Conservation (phyloP, 2,329 filamentous ascomycete species). For the Furcasterigmium sp. region DNA sequence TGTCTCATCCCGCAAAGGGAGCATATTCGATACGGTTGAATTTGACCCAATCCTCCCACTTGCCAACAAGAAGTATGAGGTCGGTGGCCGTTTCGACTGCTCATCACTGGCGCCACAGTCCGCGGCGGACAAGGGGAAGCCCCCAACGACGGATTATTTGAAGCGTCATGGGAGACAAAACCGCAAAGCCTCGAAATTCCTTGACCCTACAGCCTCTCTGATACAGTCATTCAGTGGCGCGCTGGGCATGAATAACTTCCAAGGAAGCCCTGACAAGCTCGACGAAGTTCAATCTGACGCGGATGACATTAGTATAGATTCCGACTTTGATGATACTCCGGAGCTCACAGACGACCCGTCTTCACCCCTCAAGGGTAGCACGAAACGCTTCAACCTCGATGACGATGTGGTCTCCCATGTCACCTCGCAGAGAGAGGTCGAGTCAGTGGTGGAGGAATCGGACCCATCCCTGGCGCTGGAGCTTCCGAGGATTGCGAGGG, state of each 20-base stretch:
- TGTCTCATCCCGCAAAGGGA: slow-evolving; percentile 29
- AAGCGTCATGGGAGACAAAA: slow-evolving; percentile 39
- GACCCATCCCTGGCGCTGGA: slow-evolving; percentile 44
- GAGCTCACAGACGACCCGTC: slow-evolving; percentile 42
- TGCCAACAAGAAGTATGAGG: slow-evolving; percentile 55
- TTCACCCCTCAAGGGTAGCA: slow-evolving; percentile 44
- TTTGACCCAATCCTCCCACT: slow-evolving; percentile 48
- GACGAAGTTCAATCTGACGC: slow-evolving; percentile 37
- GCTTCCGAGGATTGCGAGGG: slow-evolving; percentile 41
- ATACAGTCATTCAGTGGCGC: slow-evolving; percentile 29
- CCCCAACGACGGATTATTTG: slow-evolving; percentile 43
- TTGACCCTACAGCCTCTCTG: slow-evolving; percentile 21
- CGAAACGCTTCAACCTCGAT: slow-evolving; percentile 36
- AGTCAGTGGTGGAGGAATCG: slow-evolving; percentile 34
- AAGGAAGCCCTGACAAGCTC: slow-evolving; percentile 30
- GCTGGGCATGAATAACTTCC: slow-evolving; percentile 25
- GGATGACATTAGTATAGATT: slow-evolving; percentile 45
- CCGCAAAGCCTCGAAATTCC: slow-evolving; percentile 22
- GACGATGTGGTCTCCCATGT: slow-evolving; percentile 50
- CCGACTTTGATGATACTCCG: slow-evolving; percentile 51
- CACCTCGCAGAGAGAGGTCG: slow-evolving; percentile 44
- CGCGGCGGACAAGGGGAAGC: slow-evolving; percentile 22
- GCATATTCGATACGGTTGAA: slow-evolving; percentile 48
- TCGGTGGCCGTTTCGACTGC: slow-evolving; percentile 49
- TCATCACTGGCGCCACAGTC: slow-evolving; percentile 21